Conservation (phyloP, 2,329 filamentous ascomycete species). For the Sporothrix phasma region DNA sequence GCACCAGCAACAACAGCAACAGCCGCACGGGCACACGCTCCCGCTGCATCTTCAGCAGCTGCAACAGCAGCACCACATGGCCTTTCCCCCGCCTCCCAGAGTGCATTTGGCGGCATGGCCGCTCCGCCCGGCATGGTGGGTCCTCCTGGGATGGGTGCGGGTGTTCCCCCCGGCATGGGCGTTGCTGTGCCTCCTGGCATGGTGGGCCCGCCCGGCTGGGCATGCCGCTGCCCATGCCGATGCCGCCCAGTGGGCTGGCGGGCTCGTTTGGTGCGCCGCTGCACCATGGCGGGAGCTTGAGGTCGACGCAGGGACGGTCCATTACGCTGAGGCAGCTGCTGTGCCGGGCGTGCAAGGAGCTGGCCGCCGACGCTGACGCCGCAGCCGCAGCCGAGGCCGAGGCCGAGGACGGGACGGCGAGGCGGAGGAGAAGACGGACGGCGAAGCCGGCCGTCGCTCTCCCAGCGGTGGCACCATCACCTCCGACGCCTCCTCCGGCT, state of each 20-base stretch:
- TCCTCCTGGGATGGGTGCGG: background rate
- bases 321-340: slow-evolving; percentile 63
- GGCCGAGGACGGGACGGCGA: slow-evolving; percentile 19
- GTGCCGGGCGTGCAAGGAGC: slow-evolving; percentile 64
- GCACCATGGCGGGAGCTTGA: slow-evolving; percentile 24
- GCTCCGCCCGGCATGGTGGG: slow-evolving; percentile 1
- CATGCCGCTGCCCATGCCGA: background rate
- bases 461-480: too few relatives aligned
- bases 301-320: slow-evolving; percentile 50
- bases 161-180: background rate
- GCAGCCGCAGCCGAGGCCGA: slow-evolving; percentile 30
- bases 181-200: background rate
- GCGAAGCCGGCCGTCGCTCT: too few relatives aligned
- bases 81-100: background rate
- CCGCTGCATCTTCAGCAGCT: background rate
- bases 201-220: background rate
- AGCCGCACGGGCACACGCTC: background rate
- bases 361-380: slow-evolving; percentile 27
- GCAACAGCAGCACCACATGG: background rate
- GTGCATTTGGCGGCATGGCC: background rate
- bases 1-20: background rate
- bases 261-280: slow-evolving; percentile 12
- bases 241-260: background rate
- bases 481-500: slow-evolving; percentile 20
- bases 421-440: slow-evolving; percentile 16